phyloP scores from a whole-genome alignment of 169 alveolate species.

The Plasmodium chabaudi region DNA sequence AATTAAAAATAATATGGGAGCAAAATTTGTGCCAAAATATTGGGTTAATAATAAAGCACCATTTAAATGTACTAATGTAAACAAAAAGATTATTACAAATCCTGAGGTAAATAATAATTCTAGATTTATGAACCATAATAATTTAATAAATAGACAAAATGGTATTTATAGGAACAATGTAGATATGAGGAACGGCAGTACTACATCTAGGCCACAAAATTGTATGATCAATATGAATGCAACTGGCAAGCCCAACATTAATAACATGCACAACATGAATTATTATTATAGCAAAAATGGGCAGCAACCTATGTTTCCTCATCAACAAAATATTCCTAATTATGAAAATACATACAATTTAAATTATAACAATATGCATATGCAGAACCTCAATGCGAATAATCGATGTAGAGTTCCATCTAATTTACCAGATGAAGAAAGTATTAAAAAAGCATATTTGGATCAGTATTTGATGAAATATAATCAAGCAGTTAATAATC shows the following conservation, averaged over 20 bases:
- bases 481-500: slow-evolving; percentile 6
- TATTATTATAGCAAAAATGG: too few species aligned
- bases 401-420: too few species aligned
- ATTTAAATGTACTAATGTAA: neutral
- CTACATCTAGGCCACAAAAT: neutral
- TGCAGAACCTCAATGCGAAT: neutral
- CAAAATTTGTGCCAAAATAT: neutral
- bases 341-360: too few species aligned
- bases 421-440: neutral
- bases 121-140: neutral
- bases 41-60: neutral
- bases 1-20: neutral
- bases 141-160: neutral
- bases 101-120: neutral
- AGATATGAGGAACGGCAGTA: neutral
- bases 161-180: neutral
- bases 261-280: too few species aligned
- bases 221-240: neutral
- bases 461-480: slow-evolving; percentile 7
- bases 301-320: too few species aligned
- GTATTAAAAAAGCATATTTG: neutral
- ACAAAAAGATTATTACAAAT: neutral
- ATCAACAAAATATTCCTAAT: too few species aligned
- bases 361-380: neutral
- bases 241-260: too few species aligned